Percentiles rank a stretch among this genome's conserved stretches.
Conservation (phyloP, 148 eudicot species). For the Dysphania ambrosioides region DNA sequence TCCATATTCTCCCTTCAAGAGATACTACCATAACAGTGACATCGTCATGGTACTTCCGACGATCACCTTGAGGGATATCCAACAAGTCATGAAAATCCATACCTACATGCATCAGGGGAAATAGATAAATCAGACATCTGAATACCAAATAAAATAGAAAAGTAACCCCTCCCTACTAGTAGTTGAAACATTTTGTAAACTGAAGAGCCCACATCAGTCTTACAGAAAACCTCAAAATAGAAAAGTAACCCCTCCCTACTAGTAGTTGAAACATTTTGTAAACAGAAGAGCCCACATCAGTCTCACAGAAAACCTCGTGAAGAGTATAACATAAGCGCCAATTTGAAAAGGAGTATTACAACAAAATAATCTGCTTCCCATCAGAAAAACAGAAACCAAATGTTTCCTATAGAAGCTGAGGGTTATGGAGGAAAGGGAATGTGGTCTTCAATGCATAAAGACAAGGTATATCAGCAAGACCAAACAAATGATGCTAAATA, state of each 20-base stretch:
- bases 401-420: not conserved
- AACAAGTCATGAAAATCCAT: constrained; percentile 97
- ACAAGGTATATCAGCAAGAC: not conserved
- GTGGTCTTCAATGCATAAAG: not conserved
- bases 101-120: constrained; percentile 40
- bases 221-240: too few species aligned
- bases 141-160: constrained; percentile 8
- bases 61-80: constrained; percentile 98
- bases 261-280: not conserved
- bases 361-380: too few species aligned
- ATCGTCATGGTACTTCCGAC: constrained; percentile 97
- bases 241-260: not conserved
- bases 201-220: not conserved
- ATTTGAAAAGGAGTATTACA: too few species aligned
- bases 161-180: not conserved
- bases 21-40: constrained; percentile 98
- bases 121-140: not conserved
- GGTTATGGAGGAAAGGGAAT: too few species aligned
- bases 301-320: too few species aligned
- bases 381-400: not conserved
- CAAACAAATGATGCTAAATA: not conserved
- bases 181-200: not conserved
- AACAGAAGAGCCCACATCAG: not conserved
- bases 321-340: not conserved
- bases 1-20: constrained; percentile 98